Evolutionary conservation across 2,329 filamentous ascomycete genomes (phyloP).

Genomic region (Atkinsonella hypoxylon): DNA sequence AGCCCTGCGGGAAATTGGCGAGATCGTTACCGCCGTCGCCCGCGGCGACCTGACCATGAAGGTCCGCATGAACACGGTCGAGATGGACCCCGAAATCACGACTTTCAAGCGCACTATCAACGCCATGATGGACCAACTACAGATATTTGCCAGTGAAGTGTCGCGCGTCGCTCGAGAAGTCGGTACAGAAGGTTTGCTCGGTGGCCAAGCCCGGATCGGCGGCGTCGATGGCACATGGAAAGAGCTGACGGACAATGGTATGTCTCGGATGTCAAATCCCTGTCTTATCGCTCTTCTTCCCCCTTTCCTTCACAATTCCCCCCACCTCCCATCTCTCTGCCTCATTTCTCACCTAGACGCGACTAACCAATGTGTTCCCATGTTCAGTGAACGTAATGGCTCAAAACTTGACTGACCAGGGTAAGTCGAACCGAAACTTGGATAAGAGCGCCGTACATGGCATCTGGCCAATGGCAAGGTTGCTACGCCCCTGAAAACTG

Average conservation of each 20-base stretch:
- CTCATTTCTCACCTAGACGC: not conserved
- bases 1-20: constrained; percentile 88
- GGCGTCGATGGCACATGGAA: constrained; percentile 97
- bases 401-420: constrained; percentile 68
- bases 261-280: constrained; percentile 7
- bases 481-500: constrained; percentile 4
- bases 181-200: constrained; percentile 87
- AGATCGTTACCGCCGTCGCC: constrained; percentile 92
- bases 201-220: constrained; percentile 85
- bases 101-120: constrained; percentile 98
- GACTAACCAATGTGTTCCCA: constrained; percentile 12
- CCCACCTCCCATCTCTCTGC: too few species aligned
- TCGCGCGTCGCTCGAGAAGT: constrained; percentile 90
- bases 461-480: not conserved
- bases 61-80: constrained; percentile 86
- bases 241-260: constrained; percentile 80
- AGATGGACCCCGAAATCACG: constrained; percentile 97
- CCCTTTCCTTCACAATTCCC: not conserved
- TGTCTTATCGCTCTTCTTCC: not conserved
- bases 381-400: constrained; percentile 79
- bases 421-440: constrained; percentile 22
- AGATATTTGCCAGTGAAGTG: constrained; percentile 93
- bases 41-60: constrained; percentile 94
- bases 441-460: not conserved
- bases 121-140: constrained; percentile 96